phyloP scores from a whole-genome alignment of 495 filamentous ascomycete genomes.

The Aspergillus haitiensis region DNA sequence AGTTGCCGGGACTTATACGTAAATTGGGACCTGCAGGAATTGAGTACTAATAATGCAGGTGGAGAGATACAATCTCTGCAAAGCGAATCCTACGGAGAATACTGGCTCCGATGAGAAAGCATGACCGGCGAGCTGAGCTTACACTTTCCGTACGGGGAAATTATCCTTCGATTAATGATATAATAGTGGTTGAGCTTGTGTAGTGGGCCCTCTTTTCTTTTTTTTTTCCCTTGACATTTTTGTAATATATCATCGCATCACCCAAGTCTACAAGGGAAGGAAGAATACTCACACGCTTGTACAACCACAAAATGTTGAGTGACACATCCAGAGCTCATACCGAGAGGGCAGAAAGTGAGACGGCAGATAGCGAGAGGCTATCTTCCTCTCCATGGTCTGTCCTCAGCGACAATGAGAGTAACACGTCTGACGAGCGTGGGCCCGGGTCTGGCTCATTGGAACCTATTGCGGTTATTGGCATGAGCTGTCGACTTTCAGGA shows the following conservation, averaged over 20 bases:
- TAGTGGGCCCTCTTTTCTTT: not conserved
- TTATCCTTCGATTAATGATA: not conserved
- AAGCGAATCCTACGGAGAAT: not conserved
- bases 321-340: slow-evolving; percentile 7
- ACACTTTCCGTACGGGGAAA: not conserved
- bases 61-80: not conserved
- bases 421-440: slow-evolving; percentile 10
- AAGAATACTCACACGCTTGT: not conserved
- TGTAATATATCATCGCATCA: not conserved
- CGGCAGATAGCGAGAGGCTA: slow-evolving; percentile 13
- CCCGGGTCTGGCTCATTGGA: slow-evolving; percentile 11
- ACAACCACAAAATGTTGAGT: slow-evolving; percentile 11
- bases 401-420: slow-evolving; percentile 19
- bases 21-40: slow-evolving; percentile 11
- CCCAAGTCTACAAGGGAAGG: not conserved
- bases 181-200: not conserved
- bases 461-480: slow-evolving; percentile 15
- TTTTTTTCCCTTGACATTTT: not conserved
- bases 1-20: not conserved
- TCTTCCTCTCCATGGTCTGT: slow-evolving; percentile 17
- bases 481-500: slow-evolving; percentile 18
- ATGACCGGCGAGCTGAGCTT: not conserved
- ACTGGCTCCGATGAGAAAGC: not conserved
- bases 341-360: slow-evolving; percentile 15
- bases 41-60: not conserved